Evolutionary conservation across 345 rosid genomes (phyloP), one percentile per base, ranked within the genome.

Genomic region (Noccaea caerulescens): DNA sequence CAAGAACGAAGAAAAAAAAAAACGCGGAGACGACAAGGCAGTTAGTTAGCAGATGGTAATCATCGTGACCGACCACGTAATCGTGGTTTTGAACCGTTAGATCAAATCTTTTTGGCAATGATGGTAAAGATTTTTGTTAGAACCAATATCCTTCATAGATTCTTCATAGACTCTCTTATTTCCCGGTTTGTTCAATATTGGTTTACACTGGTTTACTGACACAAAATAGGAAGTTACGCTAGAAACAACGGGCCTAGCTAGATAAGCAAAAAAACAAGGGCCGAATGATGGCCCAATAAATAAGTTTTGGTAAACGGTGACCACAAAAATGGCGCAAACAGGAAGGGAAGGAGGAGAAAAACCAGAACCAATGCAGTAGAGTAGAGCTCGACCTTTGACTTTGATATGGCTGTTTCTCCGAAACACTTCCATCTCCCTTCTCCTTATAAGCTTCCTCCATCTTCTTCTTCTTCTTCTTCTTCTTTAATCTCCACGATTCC

Each of bases 261-360:
- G 34, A 10, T 10, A 33, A 27, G 30, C 30, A 14, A 13, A 18
- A n/a, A 36, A 4, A 0, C 42, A 47, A 6, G 76, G 11, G 58
- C 71, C 50, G 53, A 58, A 25, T 4, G 6, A 20, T 8, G n/a
- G 43, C 78, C 68, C 63, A 68, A 18, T 0, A 20, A 10, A 1
- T 20, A 41, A 57, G 25, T 9, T 8, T 16, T 59, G 41, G n/a
- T 36, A 52, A 75, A 75, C 50, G 69, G 7, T 51, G 72, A 50
- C 72, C 73, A 68, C 78, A 68, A 75, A 61, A 61, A 37, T 66
- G 66, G 59, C 52, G 66, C 25, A 57, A 73, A 11, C 56, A 53
- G 23, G 45, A 58, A 10, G 63, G 54, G 13, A 53, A 53, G 39
- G 2, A 3, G 25, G 42, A 27, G 36, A 11, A 57, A 34, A 63